Base-by-base conservation (phyloP, 139 green algal genomes). In the Picochlorum sp. region DNA sequence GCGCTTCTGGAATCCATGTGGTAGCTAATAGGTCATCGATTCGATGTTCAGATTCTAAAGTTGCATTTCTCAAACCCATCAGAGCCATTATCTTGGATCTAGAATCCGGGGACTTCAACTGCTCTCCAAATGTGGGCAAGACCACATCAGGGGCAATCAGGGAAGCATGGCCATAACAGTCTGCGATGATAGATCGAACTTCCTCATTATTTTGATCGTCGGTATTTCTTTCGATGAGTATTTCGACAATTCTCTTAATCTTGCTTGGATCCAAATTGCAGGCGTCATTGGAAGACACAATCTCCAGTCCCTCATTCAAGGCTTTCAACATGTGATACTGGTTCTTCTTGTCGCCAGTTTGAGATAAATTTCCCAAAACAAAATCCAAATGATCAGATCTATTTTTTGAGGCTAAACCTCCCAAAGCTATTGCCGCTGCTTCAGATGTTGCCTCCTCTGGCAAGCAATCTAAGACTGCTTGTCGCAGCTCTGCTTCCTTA, bases 131-230 rank as follows among this genome's bases (percentile, higher is more conserved):
- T 49, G 57, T 59, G 3, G 62, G 47, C 51, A 95, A 59, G 52
- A 87, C 73, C 23, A 66, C 32, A 8, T 16, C 65, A 1, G 86
- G 76, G 47, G 75, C 52, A 37, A 95, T 77, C 69, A 92, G 78
- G 44, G 84, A 84, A 60, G 96, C 74, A 37, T 83, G 79, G 23
- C 89, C 92, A 47, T 94, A 76, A 81, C 92, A 98, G 75, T 98
- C 92, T 6, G 90, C 84, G n/a, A 96, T 84, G 21, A 95, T 86
- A 41, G 64, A 87, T 34, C 86, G 69, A 82, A 75, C 95, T 82
- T 93, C 92, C 82, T 95, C 89, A 21, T 54, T 54, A 20, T 26
- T 54, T 5, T 54, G 18, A 71, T 96, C 86, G n/a, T 26, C 20
- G 0, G 58, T 16, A 18, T n/a, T 37, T 30, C n/a, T 59, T 59